Conservation (phyloP, 495 filamentous ascomycete genomes). For the Aspergillus indologenus region DNA sequence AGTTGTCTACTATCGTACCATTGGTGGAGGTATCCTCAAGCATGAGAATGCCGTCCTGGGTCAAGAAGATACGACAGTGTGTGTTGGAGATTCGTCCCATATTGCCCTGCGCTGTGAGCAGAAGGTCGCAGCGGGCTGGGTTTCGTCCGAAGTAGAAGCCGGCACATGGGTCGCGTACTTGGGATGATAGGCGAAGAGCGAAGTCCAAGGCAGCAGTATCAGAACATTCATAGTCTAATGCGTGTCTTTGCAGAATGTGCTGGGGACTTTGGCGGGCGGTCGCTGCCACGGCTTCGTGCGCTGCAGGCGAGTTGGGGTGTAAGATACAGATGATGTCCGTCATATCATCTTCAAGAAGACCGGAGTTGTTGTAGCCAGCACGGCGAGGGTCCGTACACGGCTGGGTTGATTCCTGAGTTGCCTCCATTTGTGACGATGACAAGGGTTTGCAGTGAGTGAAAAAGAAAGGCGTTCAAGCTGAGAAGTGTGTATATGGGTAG, state of each 20-base stretch:
- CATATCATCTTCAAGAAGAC: constrained; percentile 73
- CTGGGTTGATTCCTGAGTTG: constrained; percentile 74
- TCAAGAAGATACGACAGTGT: constrained; percentile 90
- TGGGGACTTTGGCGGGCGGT: constrained; percentile 43
- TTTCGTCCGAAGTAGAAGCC: constrained; percentile 90
- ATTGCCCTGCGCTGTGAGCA: constrained; percentile 52
- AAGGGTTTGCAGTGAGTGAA: no score
- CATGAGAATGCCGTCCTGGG: constrained; percentile 76
- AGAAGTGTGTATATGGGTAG: constrained; percentile 9
- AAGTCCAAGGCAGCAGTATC: constrained; percentile 60
- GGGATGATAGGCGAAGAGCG: constrained; percentile 73
- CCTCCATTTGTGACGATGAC: constrained; percentile 37
- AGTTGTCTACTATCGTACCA: constrained; percentile 79
- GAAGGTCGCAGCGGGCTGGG: constrained; percentile 64
- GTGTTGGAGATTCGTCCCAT: constrained; percentile 73
- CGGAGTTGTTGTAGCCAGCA: constrained; percentile 70
- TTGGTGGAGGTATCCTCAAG: constrained; percentile 89
- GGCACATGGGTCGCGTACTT: constrained; percentile 55
- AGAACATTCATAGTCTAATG: constrained; percentile 34
- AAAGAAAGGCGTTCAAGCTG: neutral
- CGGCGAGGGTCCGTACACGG: constrained; percentile 76
- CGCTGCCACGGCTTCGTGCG: constrained; percentile 61
- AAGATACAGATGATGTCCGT: constrained; percentile 88
- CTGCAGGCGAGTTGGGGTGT: constrained; percentile 69
- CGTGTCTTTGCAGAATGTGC: constrained; percentile 55